Base-by-base conservation (phyloP, 208 protist genomes). In the Leishmania mexicana region DNA sequence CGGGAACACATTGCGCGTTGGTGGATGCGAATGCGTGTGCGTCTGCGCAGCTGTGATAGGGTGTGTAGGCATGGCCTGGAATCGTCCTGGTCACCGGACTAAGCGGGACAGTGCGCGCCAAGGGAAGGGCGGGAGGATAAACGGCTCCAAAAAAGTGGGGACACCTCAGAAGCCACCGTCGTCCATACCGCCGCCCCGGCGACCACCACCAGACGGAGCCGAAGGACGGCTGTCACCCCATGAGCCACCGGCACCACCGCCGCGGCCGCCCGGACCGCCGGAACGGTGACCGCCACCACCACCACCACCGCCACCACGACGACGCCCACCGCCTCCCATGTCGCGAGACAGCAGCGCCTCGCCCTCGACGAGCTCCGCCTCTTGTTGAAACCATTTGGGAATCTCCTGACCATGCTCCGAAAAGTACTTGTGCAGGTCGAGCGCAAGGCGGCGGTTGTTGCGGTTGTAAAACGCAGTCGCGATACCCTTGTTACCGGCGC, bases 401-500 rank as follows among this genome's bases (percentile, higher is more conserved):
- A 97, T 83, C 17, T 95, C 88, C 89, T 98, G 95, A 6, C 95
- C 92, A 84, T 98, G 95, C 85, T 98, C 92, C 17, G 78, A 85
- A 24, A 98, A 85, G 85, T 97, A 97, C 79, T 92, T 90, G 88
- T 92, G 94, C 57, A 98, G 83, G 7, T 95, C 91, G 31, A 92
- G 51, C 70, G 85, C 86, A 35, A 98, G 80, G 62, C 85, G 83
- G 35, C 90, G 84, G 85, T 94, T 92, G 83, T 90, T 92, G 68
- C 82, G 81, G 49, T 84, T 92, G 84, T 99, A 98, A 87, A 99
- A 99, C 54, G 96, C 87, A 21, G 98, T 99, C 6, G 99, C 98
- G 17, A 94, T 78, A 81, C 99, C 99, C 75, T 90, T 94, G 88
- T 99, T 99, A 74, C 99, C 99, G 5, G 98, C 99, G 80, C 99